Conservation (phyloP, 1,284 basidiomycete genomes). For the Apiotrichum domesticum region DNA sequence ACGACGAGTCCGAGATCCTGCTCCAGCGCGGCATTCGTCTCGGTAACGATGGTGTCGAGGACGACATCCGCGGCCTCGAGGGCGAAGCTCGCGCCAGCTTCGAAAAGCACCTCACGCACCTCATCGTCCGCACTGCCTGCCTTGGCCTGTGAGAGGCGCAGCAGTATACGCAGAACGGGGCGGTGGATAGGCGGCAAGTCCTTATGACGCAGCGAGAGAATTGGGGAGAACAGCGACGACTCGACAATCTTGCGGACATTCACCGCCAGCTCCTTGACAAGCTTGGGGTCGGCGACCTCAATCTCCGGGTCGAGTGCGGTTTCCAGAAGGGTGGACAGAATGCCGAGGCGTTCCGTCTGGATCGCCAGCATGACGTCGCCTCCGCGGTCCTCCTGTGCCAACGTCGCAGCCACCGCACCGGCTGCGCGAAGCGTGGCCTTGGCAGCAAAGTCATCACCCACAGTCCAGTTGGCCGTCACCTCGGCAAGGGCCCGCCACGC, state of each 20-base stretch:
- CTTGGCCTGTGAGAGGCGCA: conserved; percentile 54
- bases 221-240: conserved; percentile 67
- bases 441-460: conserved; percentile 55
- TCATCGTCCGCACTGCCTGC: conserved; percentile 9
- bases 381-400: conserved; percentile 63
- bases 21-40: conserved; percentile 2
- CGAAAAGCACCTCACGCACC: conserved; percentile 24
- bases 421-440: conserved; percentile 58
- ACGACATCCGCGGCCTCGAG: conserved; percentile 37
- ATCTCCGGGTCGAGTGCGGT: conserved; percentile 56
- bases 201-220: conserved; percentile 65
- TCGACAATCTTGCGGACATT: conserved; percentile 63
- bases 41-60: conserved; percentile 27
- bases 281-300: conserved; percentile 47
- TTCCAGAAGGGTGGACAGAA: conserved; percentile 70
- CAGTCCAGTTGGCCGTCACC: conserved; percentile 59
- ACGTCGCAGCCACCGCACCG: conserved; percentile 58
- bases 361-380: conserved; percentile 81
- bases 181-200: conserved; percentile 69
- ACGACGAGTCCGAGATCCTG: conserved; percentile 35
- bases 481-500: conserved; percentile 72
- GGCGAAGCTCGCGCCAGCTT: conserved; percentile 28
- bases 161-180: conserved; percentile 69
- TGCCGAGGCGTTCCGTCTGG: conserved; percentile 65
- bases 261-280: conserved; percentile 54